Conservation (phyloP, 1,139 yeast species). For the Geotrichum citri-aurantii region DNA sequence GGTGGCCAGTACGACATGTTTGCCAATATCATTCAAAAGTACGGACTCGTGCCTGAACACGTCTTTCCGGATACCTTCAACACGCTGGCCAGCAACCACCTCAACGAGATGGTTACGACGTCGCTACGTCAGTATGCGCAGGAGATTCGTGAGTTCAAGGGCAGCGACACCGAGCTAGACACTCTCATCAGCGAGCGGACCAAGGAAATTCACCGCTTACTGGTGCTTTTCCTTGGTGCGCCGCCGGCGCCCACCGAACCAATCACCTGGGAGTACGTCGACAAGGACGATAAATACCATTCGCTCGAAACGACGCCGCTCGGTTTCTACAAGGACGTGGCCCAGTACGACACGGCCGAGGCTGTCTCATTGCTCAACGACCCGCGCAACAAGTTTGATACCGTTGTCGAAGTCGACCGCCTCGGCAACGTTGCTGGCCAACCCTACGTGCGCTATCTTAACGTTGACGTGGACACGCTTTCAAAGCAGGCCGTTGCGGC, state of each 20-base stretch:
- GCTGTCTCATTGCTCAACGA: slow-evolving; percentile 69
- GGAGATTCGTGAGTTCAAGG: slow-evolving; percentile 48
- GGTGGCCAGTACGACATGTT: slow-evolving; percentile 90
- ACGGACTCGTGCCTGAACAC: slow-evolving; percentile 71
- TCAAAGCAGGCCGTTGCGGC: slow-evolving; percentile 58
- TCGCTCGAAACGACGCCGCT: slow-evolving; percentile 53
- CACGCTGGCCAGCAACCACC: slow-evolving; percentile 49
- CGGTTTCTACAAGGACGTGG: slow-evolving; percentile 53
- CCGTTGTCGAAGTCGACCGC: slow-evolving; percentile 62
- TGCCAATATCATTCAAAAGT: slow-evolving; percentile 64
- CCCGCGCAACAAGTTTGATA: slow-evolving; percentile 65
- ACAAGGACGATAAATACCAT: slow-evolving; percentile 61
- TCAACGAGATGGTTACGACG: slow-evolving; percentile 59
- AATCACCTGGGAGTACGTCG: slow-evolving; percentile 67
- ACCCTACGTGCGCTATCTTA: slow-evolving; percentile 61
- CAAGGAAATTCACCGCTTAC: slow-evolving; percentile 55
- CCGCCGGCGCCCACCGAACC: slow-evolving; percentile 69
- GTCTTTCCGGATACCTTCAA: slow-evolving; percentile 68
- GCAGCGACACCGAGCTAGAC: slow-evolving; percentile 32
- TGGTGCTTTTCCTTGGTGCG: slow-evolving; percentile 63
- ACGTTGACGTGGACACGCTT: slow-evolving; percentile 53
- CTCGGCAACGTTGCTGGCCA: slow-evolving; percentile 68
- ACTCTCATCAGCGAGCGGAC: slow-evolving; percentile 47
- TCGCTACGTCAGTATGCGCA: slow-evolving; percentile 73
- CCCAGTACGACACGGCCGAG: slow-evolving; percentile 47